Evolutionary conservation across 345 rosid genomes (phyloP).

Genomic region (Barbarea vulgaris): DNA sequence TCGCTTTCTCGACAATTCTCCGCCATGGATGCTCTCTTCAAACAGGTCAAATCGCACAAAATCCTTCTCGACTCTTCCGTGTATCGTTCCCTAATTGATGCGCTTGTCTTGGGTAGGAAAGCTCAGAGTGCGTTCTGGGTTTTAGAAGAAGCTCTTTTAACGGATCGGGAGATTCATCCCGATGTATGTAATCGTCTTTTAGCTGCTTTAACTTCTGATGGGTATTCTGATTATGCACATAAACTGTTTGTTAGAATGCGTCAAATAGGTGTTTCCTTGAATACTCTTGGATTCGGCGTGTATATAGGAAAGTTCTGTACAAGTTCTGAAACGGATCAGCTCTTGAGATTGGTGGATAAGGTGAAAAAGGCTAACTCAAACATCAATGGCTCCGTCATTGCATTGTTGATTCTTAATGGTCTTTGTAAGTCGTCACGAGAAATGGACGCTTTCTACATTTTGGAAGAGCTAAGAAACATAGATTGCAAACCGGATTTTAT

Average conservation of each 20-base stretch:
- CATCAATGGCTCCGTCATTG: conserved; percentile 74
- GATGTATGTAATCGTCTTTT: conserved; percentile 70
- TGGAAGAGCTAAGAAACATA: conserved; percentile 74
- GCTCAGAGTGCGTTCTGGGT: conserved; percentile 62
- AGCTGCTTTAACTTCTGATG: conserved; percentile 63
- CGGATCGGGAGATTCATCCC: conserved; percentile 45
- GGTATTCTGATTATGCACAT: conserved; percentile 50
- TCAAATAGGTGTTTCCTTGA: conserved; percentile 47
- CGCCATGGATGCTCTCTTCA: conserved; percentile 59
- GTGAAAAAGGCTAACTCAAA: conserved; percentile 42
- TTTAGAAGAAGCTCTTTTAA: conserved; percentile 49
- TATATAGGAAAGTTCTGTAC: conserved; percentile 62
- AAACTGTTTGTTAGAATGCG: conserved; percentile 72
- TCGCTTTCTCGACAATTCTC: conserved; percentile 65
- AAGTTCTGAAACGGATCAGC: conserved; percentile 40
- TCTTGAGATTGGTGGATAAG: conserved; percentile 56
- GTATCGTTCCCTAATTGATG: conserved; percentile 48
- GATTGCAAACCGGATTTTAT: conserved; percentile 89
- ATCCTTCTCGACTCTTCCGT: conserved; percentile 59
- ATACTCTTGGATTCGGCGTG: conserved; percentile 72
- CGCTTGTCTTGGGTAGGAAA: conserved; percentile 53
- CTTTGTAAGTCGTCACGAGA: conserved; percentile 68
- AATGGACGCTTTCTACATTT: conserved; percentile 55
- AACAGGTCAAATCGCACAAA: conserved; percentile 53
- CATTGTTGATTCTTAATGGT: conserved; percentile 69